phyloP scores from a whole-genome alignment of 257 asterid species.

The Capsicum chinense region DNA sequence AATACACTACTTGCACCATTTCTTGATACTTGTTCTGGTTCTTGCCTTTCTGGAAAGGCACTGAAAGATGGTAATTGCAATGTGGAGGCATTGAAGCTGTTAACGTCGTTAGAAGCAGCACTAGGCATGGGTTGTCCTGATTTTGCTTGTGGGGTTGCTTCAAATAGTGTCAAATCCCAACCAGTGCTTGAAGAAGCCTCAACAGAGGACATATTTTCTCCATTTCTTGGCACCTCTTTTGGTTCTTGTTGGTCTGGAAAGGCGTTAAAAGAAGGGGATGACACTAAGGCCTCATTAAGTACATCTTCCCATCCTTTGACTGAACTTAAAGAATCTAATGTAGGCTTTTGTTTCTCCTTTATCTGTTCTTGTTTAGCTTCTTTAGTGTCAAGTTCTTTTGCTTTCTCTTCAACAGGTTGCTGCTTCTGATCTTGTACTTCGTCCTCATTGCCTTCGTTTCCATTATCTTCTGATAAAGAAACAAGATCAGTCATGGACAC shows the following conservation, averaged over 20 bases:
- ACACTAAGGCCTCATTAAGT: constrained; percentile 44
- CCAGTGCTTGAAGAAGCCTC: constrained; percentile 31
- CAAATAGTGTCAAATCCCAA: constrained; percentile 50
- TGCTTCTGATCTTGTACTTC: not conserved
- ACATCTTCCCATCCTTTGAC: constrained; percentile 56
- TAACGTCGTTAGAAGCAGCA: not conserved
- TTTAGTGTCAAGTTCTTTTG: not conserved
- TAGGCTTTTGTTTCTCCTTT: constrained; percentile 21
- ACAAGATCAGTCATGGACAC: constrained; percentile 56
- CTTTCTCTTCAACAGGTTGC: not conserved
- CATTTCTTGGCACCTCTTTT: constrained; percentile 23
- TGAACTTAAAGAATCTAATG: constrained; percentile 25
- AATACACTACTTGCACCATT: constrained; percentile 33
- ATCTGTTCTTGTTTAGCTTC: constrained; percentile 31
- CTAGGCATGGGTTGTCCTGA: constrained; percentile 23
- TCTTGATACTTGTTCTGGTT: constrained; percentile 21
- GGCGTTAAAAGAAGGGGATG: constrained; percentile 18
- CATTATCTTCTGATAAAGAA: constrained; percentile 45
- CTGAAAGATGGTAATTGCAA: not conserved
- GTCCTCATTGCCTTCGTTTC: constrained; percentile 12
- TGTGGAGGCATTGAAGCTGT: not conserved
- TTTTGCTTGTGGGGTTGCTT: constrained; percentile 30
- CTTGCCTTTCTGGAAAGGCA: constrained; percentile 28
- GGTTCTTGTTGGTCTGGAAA: constrained; percentile 21
- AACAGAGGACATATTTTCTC: not conserved